Conservation (phyloP, 2,329 filamentous ascomycete species). For the Trichophyton simii region DNA sequence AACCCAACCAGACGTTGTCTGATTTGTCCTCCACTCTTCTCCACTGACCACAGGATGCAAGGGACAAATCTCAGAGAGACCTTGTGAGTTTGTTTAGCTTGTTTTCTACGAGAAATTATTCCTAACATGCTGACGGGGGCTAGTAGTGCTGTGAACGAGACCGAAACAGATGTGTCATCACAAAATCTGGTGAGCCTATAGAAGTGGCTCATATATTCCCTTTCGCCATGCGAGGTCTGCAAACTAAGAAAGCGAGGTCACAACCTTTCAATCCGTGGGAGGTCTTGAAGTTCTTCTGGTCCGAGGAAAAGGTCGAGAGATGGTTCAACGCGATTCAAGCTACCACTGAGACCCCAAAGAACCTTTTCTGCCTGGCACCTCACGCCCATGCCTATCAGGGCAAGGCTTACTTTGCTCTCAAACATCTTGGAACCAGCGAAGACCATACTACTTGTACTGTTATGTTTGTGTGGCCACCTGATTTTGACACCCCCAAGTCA, state of each 20-base stretch:
- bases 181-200: conserved; percentile 4
- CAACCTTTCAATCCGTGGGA: conserved; percentile 7
- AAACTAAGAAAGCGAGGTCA: not conserved
- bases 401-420: not conserved
- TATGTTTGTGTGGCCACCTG: conserved; percentile 8
- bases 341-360: conserved; percentile 7
- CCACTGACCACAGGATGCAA: too few relatives aligned
- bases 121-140: not conserved
- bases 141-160: too few relatives aligned
- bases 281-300: conserved; percentile 9
- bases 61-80: too few relatives aligned
- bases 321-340: conserved; percentile 7
- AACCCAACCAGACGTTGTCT: too few relatives aligned
- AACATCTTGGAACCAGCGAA: not conserved
- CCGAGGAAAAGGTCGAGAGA: conserved; percentile 5
- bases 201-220: conserved; percentile 9
- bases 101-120: too few relatives aligned
- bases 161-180: conserved; percentile 6
- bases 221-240: conserved; percentile 8
- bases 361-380: conserved; percentile 9
- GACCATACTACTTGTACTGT: not conserved
- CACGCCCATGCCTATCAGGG: conserved; percentile 5
- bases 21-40: too few relatives aligned
- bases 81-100: too few relatives aligned
- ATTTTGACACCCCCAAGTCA: not conserved